Percentiles rank a stretch among this genome's conserved stretches.
Conservation (phyloP, 192 early-diverging fungal genomes). For the Coemansia sp. region DNA sequence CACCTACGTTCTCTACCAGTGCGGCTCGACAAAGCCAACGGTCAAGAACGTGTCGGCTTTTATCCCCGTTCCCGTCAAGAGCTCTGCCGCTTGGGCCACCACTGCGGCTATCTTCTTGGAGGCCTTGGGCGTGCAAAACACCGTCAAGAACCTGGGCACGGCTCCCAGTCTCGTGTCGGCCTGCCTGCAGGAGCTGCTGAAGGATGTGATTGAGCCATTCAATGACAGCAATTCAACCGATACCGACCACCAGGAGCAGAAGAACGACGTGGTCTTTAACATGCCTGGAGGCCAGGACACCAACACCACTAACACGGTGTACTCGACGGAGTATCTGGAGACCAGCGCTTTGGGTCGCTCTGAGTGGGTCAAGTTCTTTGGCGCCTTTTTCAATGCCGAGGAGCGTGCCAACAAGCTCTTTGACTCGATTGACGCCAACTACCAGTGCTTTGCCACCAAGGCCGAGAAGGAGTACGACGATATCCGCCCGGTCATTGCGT, state of each 20-base stretch:
- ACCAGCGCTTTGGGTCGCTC: constrained; percentile 41
- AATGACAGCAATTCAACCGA: constrained; percentile 39
- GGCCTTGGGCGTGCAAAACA: constrained; percentile 48
- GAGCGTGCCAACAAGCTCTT: constrained; percentile 50
- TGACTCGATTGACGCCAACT: constrained; percentile 42
- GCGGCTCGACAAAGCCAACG: constrained; percentile 29
- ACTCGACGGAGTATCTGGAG: constrained; percentile 41
- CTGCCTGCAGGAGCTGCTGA: constrained; percentile 51
- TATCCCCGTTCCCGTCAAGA: constrained; percentile 40
- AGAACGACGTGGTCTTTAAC: constrained; percentile 37
- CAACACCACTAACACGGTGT: constrained; percentile 35
- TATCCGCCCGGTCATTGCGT: constrained; percentile 58
- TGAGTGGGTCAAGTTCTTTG: constrained; percentile 58
- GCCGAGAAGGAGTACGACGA: constrained; percentile 43
- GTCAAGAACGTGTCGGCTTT: constrained; percentile 29
- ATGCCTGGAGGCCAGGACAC: constrained; percentile 29
- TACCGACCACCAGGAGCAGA: constrained; percentile 29
- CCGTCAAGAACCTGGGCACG: constrained; percentile 43
- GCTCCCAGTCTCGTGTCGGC: constrained; percentile 48
- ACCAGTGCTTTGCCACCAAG: constrained; percentile 47
- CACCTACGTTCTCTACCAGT: constrained; percentile 54
- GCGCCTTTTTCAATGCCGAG: constrained; percentile 54
- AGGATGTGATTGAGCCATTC: constrained; percentile 40
- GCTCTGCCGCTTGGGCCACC: constrained; percentile 43
- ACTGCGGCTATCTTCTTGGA: constrained; percentile 48